Evolutionary conservation across 2,329 filamentous ascomycete genomes (phyloP), one percentile per base, ranked within the genome.

Genomic region (Fusarium begoniae): DNA sequence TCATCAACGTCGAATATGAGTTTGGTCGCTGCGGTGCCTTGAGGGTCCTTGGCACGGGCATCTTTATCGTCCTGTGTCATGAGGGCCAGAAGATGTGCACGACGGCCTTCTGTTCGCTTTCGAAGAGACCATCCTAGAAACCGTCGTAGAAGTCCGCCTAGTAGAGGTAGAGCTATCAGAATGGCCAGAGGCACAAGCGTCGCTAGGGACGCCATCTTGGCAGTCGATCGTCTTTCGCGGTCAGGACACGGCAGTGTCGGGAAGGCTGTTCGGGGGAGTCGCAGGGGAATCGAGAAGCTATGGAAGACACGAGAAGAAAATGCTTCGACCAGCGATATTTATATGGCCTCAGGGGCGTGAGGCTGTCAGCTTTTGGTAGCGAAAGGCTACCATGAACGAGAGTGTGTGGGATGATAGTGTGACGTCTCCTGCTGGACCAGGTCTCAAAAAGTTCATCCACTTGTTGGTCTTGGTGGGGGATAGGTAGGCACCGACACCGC

Each of bases 61-160:
- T 80, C 82, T 64, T 79, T 79, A 70, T 88, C 84, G 50, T 87
- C 85, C 22, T 85, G 83, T 20, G 83, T 81, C 80, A 87, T 87
- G 26, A 87, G 81, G 54, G 86, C 81, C 68, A 92, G 80, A 61
- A 94, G 87, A 59, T 89, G 84, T 63, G 87, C 84, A 53, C 88
- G 87, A 58, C 91, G 88, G 63, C 90, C 90, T 24, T 90, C 88
- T 0, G 91, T 92, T 80, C 90, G 90, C 79, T 87, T 90, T 61
- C 85, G 85, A 64, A 94, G 83, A 73, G 89, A 88, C 84, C 87
- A 92, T 71, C 92, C 92, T 28, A 91, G 75, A 8, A 82, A 74
- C 12, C 80, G 78, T 24, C 88, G 88, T 37, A 89, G 35, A 17
- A 74, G 32, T 5, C 53, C 67, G 17, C 78, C 54, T 24, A 80